phyloP scores from a whole-genome alignment of 2,329 filamentous ascomycete genomes.

The Botrytis deweyae region DNA sequence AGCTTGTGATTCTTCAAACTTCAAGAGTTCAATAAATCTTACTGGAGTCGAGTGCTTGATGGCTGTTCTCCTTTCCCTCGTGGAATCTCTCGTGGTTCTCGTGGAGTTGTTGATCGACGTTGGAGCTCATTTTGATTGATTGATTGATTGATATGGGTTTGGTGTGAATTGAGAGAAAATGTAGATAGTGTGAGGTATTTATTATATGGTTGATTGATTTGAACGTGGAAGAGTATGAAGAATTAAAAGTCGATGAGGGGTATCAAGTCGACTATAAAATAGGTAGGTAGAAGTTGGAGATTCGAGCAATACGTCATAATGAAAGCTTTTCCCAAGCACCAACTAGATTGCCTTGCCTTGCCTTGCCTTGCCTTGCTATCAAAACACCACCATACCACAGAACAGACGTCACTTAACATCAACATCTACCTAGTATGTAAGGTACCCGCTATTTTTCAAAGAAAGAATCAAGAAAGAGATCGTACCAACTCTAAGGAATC shows the following conservation, averaged over 20 bases:
- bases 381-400: background rate
- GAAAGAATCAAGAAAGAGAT: background rate
- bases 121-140: constrained; percentile 31
- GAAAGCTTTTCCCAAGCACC: constrained; percentile 3
- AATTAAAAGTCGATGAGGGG: background rate
- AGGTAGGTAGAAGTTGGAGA: constrained; percentile 6
- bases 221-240: background rate
- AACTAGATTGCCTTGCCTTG: background rate
- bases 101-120: constrained; percentile 68
- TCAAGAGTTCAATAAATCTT: constrained; percentile 35
- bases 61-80: constrained; percentile 69
- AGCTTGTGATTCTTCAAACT: constrained; percentile 5
- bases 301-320: constrained; percentile 16
- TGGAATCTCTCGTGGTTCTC: constrained; percentile 74
- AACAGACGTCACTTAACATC: constrained; percentile 17
- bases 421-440: constrained; percentile 5
- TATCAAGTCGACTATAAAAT: constrained; percentile 1
- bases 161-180: background rate
- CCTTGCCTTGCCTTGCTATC: constrained; percentile 10
- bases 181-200: background rate
- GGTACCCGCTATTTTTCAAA: constrained; percentile 6
- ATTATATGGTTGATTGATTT: background rate
- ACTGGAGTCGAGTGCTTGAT: constrained; percentile 72
- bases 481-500: constrained; percentile 2
- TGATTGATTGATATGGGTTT: background rate